Evolutionary conservation across 257 asterid genomes (phyloP).

Genomic region (Cordia subcordata): DNA sequence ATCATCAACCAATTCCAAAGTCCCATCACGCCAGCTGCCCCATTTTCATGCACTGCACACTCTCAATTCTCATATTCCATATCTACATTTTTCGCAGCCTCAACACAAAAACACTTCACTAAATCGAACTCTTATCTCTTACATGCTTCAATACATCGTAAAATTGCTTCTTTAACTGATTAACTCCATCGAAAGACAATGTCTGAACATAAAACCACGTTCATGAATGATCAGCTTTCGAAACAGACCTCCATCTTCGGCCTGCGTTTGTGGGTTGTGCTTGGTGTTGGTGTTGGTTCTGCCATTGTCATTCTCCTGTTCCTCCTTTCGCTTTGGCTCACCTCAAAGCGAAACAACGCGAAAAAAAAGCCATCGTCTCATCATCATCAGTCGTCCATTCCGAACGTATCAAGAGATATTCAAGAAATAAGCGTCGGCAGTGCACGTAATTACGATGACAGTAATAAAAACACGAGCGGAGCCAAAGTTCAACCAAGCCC

Average conservation of each 20-base stretch:
- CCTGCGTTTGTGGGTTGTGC: conserved; percentile 22
- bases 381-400: conserved; percentile 2
- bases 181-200: neutral
- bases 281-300: conserved; percentile 19
- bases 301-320: conserved; percentile 14
- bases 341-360: conserved; percentile 4
- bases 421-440: conserved; percentile 13
- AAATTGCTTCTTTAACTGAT: neutral
- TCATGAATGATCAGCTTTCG: conserved; percentile 17
- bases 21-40: conserved; percentile 1
- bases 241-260: conserved; percentile 19
- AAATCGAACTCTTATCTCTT: too few species aligned
- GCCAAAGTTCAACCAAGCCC: neutral
- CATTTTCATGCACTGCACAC: neutral
- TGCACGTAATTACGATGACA: conserved; percentile 5
- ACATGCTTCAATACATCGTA: too few species aligned
- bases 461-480: neutral
- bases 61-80: neutral
- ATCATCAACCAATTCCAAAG: conserved; percentile 21
- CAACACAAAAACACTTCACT: neutral
- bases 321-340: conserved; percentile 19
- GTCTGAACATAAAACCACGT: neutral
- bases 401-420: conserved; percentile 5
- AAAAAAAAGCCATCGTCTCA: neutral
- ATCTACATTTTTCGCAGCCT: neutral